Conservation (phyloP, 768 basidiomycete species). For the Coprinopsis marcescibilis region DNA sequence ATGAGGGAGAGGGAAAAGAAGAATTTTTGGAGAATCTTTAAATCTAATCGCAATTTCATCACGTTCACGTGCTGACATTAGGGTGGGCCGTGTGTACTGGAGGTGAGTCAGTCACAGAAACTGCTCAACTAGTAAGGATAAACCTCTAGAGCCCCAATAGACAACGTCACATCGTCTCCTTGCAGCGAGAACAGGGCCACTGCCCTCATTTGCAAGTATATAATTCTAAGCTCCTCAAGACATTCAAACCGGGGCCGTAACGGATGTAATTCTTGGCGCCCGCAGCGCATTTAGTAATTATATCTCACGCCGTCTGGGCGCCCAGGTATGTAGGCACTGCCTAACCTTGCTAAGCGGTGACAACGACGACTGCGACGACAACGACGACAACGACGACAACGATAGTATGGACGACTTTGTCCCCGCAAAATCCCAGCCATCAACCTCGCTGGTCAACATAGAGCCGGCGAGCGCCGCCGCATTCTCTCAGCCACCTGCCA, state of each 20-base stretch:
- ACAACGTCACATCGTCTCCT: too few species aligned
- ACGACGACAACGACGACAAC: conserved; percentile 5
- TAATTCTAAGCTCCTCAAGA: too few species aligned
- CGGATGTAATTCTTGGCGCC: too few species aligned
- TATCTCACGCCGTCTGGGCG: too few species aligned
- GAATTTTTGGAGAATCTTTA: conserved; percentile 3
- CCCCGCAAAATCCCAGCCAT: conserved; percentile 44
- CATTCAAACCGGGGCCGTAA: too few species aligned
- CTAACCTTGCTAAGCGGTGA: conserved; percentile 7
- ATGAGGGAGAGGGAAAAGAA: not conserved
- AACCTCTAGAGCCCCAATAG: too few species aligned
- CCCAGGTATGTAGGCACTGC: too few species aligned
- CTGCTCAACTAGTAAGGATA: too few species aligned
- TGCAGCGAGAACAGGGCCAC: too few species aligned
- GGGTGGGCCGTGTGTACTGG: not conserved
- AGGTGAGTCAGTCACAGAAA: too few species aligned
- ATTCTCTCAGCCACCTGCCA: conserved; percentile 35
- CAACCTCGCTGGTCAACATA: conserved; percentile 41
- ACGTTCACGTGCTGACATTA: conserved; percentile 6
- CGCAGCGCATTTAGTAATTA: too few species aligned
- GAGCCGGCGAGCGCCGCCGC: conserved; percentile 44
- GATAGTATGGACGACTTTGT: conserved; percentile 41
- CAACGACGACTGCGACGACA: not conserved
- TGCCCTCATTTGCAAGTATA: too few species aligned
- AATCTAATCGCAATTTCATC: not conserved